Conservation (phyloP, 1,284 basidiomycete genomes). For the Marasmius sp. region DNA sequence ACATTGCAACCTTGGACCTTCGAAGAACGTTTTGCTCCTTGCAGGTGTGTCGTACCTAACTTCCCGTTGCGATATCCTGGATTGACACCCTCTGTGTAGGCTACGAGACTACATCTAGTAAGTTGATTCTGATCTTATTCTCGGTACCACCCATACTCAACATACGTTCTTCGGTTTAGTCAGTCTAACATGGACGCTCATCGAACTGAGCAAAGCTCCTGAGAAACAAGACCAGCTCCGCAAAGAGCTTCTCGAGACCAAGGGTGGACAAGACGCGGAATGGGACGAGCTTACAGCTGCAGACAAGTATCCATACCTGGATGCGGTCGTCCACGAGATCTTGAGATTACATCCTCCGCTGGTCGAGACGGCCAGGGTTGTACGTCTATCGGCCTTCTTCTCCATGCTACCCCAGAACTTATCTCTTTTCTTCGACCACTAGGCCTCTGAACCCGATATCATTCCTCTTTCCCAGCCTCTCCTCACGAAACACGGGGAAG, state of each 20-base stretch:
- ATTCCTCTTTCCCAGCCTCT: slow-evolving; percentile 40
- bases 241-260: slow-evolving; percentile 22
- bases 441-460: slow-evolving; percentile 51
- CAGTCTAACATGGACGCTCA: slow-evolving; percentile 31
- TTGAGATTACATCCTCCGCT: slow-evolving; percentile 45
- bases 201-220: slow-evolving; percentile 24
- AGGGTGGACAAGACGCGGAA: slow-evolving; percentile 18
- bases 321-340: slow-evolving; percentile 49
- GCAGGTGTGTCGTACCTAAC: slow-evolving; percentile 24
- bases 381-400: slow-evolving; percentile 27
- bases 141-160: background rate
- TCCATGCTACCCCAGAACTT: slow-evolving; percentile 13
- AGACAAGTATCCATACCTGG: slow-evolving; percentile 5
- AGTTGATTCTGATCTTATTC: slow-evolving; percentile 12
- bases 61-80: background rate
- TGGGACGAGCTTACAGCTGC: slow-evolving; percentile 5
- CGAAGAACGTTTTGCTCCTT: slow-evolving; percentile 34
- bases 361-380: slow-evolving; percentile 36
- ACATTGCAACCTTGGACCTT: background rate
- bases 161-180: slow-evolving; percentile 15
- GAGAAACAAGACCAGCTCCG: slow-evolving; percentile 26
- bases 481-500: slow-evolving; percentile 30
- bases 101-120: slow-evolving; percentile 43
- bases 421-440: slow-evolving; percentile 21
- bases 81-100: background rate